Evolutionary conservation across 2,329 filamentous ascomycete genomes (phyloP).

Genomic region (Cytospora paraplurivora): DNA sequence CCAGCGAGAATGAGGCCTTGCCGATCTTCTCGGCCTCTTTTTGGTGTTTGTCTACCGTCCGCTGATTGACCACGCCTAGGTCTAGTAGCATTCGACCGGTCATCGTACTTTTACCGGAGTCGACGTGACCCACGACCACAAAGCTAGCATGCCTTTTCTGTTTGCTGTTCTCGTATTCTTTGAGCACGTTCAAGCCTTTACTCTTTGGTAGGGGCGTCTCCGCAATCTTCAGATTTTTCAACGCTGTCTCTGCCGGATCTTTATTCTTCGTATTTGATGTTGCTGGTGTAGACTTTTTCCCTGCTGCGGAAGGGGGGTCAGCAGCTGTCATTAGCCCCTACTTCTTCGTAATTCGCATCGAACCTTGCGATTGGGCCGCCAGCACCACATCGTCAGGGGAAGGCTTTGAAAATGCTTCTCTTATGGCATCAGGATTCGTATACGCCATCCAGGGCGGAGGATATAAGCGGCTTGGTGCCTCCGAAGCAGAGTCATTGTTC

Average conservation of each 20-base stretch:
- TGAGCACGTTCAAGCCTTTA: conserved; percentile 83
- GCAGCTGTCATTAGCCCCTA: conserved; percentile 50
- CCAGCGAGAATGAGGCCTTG: conserved; percentile 92
- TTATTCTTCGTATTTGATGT: conserved; percentile 43
- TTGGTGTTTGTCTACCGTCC: conserved; percentile 84
- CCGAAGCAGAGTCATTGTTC: conserved; percentile 40
- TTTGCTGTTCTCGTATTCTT: conserved; percentile 74
- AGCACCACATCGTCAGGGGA: conserved; percentile 91
- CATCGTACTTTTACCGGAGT: conserved; percentile 95
- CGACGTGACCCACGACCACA: conserved; percentile 96
- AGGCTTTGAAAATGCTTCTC: conserved; percentile 75
- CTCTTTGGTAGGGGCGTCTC: conserved; percentile 62
- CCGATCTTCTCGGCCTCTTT: conserved; percentile 89
- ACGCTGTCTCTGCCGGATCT: conserved; percentile 39
- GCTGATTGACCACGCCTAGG: conserved; percentile 81
- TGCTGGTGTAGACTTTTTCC: conserved; percentile 46
- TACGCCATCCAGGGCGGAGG: conserved; percentile 54
- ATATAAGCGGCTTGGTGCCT: conserved; percentile 36
- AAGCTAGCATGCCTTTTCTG: conserved; percentile 85
- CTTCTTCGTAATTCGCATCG: conserved; percentile 55
- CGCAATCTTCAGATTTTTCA: conserved; percentile 46
- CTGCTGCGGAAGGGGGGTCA: conserved; percentile 54
- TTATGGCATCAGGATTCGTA: conserved; percentile 45
- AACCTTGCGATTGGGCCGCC: conserved; percentile 87
- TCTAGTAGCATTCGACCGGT: conserved; percentile 95